Conservation (phyloP, 108 stramenopile genomes). For the Cylindrotheca fusiformis region DNA sequence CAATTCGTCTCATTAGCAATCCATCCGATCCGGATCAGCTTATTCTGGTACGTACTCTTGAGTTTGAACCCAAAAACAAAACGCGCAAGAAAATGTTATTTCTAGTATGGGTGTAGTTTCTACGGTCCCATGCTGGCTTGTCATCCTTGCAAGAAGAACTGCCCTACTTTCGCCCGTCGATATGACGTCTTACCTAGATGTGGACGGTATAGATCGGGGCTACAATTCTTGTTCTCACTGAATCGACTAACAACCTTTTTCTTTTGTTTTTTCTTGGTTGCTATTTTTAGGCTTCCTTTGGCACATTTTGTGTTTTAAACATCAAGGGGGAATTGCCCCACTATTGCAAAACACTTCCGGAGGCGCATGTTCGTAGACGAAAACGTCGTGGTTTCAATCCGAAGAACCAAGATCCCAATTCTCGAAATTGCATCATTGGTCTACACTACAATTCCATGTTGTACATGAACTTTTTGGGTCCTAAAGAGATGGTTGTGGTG, state of each 20-base stretch:
- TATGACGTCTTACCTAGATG: slow-evolving; percentile 16
- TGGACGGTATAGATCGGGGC: slow-evolving; percentile 47
- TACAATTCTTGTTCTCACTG: slow-evolving; percentile 21
- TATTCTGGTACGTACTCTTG: slow-evolving; percentile 73
- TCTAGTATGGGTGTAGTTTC: slow-evolving; percentile 20
- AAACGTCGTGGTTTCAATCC: slow-evolving; percentile 9
- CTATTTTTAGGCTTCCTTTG: slow-evolving; percentile 56
- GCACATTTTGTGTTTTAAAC: slow-evolving; percentile 70
- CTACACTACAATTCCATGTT: slow-evolving; percentile 77
- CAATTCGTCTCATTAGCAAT: slow-evolving; percentile 47
- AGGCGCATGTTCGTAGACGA: slow-evolving; percentile 47
- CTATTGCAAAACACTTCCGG: slow-evolving; percentile 55
- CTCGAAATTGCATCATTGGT: slow-evolving; percentile 60
- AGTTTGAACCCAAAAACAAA: not conserved
- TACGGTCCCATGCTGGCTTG: slow-evolving; percentile 44
- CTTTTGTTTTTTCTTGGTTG: slow-evolving; percentile 2
- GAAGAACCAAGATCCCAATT: slow-evolving; percentile 4
- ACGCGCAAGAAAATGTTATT: slow-evolving; percentile 37
- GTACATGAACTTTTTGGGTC: slow-evolving; percentile 59
- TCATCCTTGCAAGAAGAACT: slow-evolving; percentile 50
- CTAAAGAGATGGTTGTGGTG: slow-evolving; percentile 80
- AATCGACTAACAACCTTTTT: slow-evolving; percentile 6
- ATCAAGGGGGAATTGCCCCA: slow-evolving; percentile 54
- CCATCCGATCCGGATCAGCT: slow-evolving; percentile 49
- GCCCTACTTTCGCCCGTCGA: slow-evolving; percentile 40